A percentile compares a stretch with the other conserved stretches of the same genome.
Evolutionary conservation across 306 rosid genomes (phyloP).

Genomic region (Abrus precatorius): DNA sequence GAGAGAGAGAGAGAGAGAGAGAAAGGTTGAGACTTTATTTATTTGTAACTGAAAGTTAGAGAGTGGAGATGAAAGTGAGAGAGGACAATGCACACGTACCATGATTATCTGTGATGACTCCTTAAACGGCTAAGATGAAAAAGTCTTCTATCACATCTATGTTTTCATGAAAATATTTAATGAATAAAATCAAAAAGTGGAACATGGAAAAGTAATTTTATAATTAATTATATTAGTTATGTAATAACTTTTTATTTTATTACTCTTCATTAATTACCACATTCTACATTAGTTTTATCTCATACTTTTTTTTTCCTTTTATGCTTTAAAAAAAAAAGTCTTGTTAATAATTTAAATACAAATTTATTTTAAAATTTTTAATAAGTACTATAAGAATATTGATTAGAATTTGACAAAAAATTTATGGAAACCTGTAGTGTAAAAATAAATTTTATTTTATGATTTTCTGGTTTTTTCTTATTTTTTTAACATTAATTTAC

Average conservation of each 20-base stretch:
- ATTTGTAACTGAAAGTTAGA: constrained; percentile 38
- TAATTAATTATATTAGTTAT: too few relatives aligned
- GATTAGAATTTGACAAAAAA: too few relatives aligned
- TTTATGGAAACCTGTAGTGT: too few relatives aligned
- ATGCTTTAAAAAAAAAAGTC: too few relatives aligned
- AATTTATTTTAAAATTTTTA: too few relatives aligned
- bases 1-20: constrained; percentile 33
- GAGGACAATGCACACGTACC: constrained; percentile 32
- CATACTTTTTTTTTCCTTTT: too few relatives aligned
- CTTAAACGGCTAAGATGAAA: neutral
- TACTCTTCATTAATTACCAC: too few relatives aligned
- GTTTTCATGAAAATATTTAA: neutral
- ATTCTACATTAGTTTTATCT: too few relatives aligned
- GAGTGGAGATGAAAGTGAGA: constrained; percentile 15
- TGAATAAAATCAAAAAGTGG: neutral
- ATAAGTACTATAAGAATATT: too few relatives aligned
- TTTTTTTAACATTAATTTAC: neutral
- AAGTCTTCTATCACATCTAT: neutral
- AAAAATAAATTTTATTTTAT: too few relatives aligned
- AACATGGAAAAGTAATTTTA: neutral
- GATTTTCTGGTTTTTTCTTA: neutral
- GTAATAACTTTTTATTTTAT: too few relatives aligned
- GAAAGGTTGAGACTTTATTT: constrained; percentile 23
- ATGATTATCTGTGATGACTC: constrained; percentile 26
- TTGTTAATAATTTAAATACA: too few relatives aligned